Percentiles rank a stretch among this genome's conserved stretches.
Conservation (phyloP, 2,329 filamentous ascomycete species). For the Lasiodiplodia sp. region DNA sequence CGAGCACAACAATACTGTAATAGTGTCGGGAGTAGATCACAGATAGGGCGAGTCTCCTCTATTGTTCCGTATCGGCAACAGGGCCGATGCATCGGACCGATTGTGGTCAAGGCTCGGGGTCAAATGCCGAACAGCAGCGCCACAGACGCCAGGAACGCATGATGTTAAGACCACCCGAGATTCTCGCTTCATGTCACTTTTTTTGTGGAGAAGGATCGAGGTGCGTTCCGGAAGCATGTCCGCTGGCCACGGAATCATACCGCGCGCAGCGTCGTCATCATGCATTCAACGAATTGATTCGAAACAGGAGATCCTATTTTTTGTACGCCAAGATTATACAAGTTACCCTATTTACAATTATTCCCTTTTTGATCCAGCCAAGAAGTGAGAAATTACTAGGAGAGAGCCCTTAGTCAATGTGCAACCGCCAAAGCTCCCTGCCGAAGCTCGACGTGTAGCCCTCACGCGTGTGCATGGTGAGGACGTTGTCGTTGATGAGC, state of each 20-base stretch:
- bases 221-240: background rate
- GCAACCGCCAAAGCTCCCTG: slow-evolving; percentile 30
- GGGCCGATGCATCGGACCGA: background rate
- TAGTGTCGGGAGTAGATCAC: no score
- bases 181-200: background rate
- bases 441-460: slow-evolving; percentile 12
- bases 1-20: no score
- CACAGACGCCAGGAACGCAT: slow-evolving; percentile 4
- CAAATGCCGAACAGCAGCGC: background rate
- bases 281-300: background rate
- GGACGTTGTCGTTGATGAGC: slow-evolving; percentile 60
- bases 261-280: no score
- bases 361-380: no score
- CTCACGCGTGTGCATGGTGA: slow-evolving; percentile 56
- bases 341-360: background rate
- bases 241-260: background rate
- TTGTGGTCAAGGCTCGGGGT: background rate
- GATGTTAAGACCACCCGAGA: background rate
- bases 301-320: background rate
- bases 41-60: no score
- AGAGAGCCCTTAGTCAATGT: slow-evolving; percentile 27
- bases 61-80: background rate
- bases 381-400: background rate
- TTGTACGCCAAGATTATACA: background rate
- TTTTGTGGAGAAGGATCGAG: background rate